These are phyloP conservation scores for Gleditsia sinensis DNA, from an alignment of 306 rosid species.

Conservation along the genomic window DNA sequence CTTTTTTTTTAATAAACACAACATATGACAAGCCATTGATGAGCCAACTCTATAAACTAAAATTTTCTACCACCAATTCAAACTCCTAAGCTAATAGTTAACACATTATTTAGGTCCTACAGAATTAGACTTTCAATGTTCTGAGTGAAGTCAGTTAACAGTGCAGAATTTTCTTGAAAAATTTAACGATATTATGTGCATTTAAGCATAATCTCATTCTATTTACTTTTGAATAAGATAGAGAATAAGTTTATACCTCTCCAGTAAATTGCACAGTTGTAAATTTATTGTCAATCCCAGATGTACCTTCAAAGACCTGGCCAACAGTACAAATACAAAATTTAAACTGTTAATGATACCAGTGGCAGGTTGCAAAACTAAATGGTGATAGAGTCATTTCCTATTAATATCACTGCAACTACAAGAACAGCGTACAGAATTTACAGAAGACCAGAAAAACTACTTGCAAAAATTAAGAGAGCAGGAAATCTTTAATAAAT, in stretches of 20 bases:
- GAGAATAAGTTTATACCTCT: conserved; percentile 60
- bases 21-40: conserved; percentile 13
- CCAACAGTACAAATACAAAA: conserved; percentile 15
- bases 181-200: not conserved
- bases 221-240: not conserved
- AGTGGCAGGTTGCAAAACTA: conserved; percentile 1
- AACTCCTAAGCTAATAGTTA: conserved; percentile 8
- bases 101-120: conserved; percentile 12
- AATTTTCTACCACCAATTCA: not conserved
- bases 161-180: conserved; percentile 8
- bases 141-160: conserved; percentile 2
- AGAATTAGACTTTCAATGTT: not conserved
- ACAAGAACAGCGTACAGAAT: conserved; percentile 3
- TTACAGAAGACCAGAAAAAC: conserved; percentile 4
- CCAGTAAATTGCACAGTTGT: conserved; percentile 99
- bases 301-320: conserved; percentile 97
- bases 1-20: conserved; percentile 2
- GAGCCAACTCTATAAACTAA: not conserved
- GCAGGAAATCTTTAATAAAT: not conserved
- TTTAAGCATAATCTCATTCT: not conserved
- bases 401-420: not conserved
- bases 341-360: not conserved
- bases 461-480: not conserved
- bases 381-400: conserved; percentile 10
- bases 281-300: conserved; percentile 97